phyloP scores from a whole-genome alignment of 768 basidiomycete species.

The Suillus plorans region DNA sequence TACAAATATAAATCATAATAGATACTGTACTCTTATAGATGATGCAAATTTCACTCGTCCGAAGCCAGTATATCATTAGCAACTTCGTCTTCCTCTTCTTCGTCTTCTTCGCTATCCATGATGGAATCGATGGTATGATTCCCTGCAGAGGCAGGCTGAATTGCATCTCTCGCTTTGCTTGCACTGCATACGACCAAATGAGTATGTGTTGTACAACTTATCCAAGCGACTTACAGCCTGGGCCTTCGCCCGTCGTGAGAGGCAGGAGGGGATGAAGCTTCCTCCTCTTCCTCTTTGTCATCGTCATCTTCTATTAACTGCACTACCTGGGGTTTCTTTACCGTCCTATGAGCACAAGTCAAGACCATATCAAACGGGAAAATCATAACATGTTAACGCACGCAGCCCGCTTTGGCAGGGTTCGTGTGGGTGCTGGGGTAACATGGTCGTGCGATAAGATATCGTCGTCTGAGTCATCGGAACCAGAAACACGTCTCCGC shows the following conservation, averaged over 20 bases:
- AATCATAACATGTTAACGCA: constrained; percentile 33
- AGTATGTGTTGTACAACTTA: background rate
- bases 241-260: constrained; percentile 1
- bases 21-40: constrained; percentile 1
- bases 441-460: constrained; percentile 32
- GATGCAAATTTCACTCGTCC: constrained; percentile 13
- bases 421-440: constrained; percentile 44
- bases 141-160: constrained; percentile 13
- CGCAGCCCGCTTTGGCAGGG: constrained; percentile 59
- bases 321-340: constrained; percentile 36
- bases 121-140: constrained; percentile 45
- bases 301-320: constrained; percentile 21
- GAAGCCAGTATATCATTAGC: constrained; percentile 40
- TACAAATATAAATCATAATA: constrained; percentile 3
- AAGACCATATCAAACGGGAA: background rate
- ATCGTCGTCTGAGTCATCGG: constrained; percentile 47
- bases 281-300: constrained; percentile 39
- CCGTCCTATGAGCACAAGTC: constrained; percentile 30
- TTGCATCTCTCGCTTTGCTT: constrained; percentile 14
- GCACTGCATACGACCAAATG: constrained; percentile 12
- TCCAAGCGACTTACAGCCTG: constrained; percentile 12
- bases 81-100: constrained; percentile 44
- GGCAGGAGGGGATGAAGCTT: constrained; percentile 38
- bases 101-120: constrained; percentile 54
- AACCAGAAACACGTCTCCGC: constrained; percentile 54